Base-by-base conservation (phyloP, 176 grass and related monocot species). In the bread wheat (Triticum aestivum) region DNA sequence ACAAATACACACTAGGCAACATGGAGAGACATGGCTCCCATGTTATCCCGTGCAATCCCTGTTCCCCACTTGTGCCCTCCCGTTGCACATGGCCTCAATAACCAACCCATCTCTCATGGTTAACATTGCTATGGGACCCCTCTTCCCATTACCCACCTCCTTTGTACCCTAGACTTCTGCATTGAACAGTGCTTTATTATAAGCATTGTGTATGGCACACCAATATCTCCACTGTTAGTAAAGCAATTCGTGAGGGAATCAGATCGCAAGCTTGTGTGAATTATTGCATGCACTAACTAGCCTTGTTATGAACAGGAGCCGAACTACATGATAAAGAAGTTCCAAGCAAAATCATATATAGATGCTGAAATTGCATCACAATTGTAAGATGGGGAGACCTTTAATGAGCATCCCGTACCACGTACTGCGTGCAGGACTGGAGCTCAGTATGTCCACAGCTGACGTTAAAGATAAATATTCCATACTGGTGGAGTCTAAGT, bases 31-130 rank as follows among this genome's bases (percentile, higher is more conserved):
- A 88, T 95, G 91, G 79, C 73, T 91, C 88, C 91, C 93, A 95
- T 89, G 93, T 91, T 91, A 95, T 93, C 88, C 82, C 90, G 79
- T 91, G 85, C 86, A 89, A 87, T 69, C 91, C 83, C 87, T 93
- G 91, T 93, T 93, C 94, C 87, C 94, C 94, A 91, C 89, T 91
- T 88, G 84, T 77, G 77, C 67, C 84, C 81, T 90, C 78, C 86
- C 88, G 88, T 92, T 90, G 87, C 94, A 94, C 94, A 97, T 97
- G 91, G 87, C 82, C 80, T 88, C 88, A 87, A 83, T 87, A 86
- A 79, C 86, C 82, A 88, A 73, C 82, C 78, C 80, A 61, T 82
- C 51, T 77, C 76, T 56, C n/a, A 83, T 79, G 72, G 79, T 88
- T 88, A 86, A 88, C 75, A 90, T 70, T 88, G 77, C 88, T 64